Base-by-base conservation (phyloP, 768 basidiomycete species). In the Tephrocybe sp. region DNA sequence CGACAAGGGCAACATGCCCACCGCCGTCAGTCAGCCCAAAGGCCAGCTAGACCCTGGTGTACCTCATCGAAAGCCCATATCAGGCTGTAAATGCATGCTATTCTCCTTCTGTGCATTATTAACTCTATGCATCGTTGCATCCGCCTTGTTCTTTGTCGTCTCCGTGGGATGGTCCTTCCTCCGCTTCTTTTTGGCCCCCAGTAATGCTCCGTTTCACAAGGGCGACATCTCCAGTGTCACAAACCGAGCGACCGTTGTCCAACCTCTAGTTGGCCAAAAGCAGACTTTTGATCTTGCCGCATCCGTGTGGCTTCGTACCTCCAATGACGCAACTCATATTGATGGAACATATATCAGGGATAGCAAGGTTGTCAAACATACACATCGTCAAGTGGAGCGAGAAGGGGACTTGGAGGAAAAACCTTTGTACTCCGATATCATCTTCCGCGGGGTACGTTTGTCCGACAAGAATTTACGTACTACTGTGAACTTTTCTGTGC, bases 251-350 rank as follows among this genome's bases (percentile, higher is more conserved):
- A 38, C 35, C 9, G 54, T 62, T 4, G 62, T 65, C 11, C 55
- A 51, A 22, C 65, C 63, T 11, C 45, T 66, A n/a, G 56, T 66
- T 34, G 27, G 43, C 1, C 44, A 56, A 11, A 24, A 62, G 9
- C 54, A 66, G n/a, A 53, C 43, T 1, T 64, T 66, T 42, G 63
- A 66, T 47, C 56, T 66, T 8, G 62, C 57, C 3, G 63, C 60
- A 15, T 62, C 48, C 22, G 60, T 66, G 12, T 66, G 65, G 63
- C 31, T 59, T 18, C 54, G 61, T 46, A 60, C 55, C 3, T 45
- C 60, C 5, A 12, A 11, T n/a, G n/a, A n/a, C 2, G 40, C 21
- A 21, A 21, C 21, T n/a, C 45, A 47, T 18, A 22, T 31, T 9
- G 45, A 52, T 27, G 28, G 13, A 9, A 16, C 18, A 6, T 13